A percentile compares a stretch with the other conserved stretches of the same genome.
Conservation (phyloP, 2,329 filamentous ascomycete genomes). For the Plenodomus biglobosus region DNA sequence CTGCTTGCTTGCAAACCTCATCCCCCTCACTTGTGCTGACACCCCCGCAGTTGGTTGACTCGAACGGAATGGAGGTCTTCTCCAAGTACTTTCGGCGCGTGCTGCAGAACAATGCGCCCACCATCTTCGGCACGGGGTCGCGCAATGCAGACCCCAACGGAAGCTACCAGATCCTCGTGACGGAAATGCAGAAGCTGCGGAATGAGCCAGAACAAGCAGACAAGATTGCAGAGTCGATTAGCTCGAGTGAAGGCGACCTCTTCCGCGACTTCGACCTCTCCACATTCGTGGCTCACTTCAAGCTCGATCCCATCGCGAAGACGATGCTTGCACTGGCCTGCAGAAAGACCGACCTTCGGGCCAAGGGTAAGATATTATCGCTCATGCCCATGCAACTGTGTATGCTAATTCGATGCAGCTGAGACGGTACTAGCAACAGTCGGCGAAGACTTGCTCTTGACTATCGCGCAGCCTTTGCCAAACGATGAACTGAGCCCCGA, state of each 20-base stretch:
- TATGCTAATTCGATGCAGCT: constrained; percentile 54
- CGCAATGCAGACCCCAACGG: constrained; percentile 73
- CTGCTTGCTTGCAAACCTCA: constrained; percentile 5
- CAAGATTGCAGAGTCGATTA: constrained; percentile 92
- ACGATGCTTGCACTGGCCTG: constrained; percentile 86
- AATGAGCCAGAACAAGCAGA: constrained; percentile 78
- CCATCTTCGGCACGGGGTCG: constrained; percentile 82
- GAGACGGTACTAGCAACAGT: constrained; percentile 87
- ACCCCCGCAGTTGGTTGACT: constrained; percentile 75
- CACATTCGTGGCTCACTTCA: constrained; percentile 94
- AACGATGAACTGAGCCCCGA: constrained; percentile 67
- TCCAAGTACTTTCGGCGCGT: constrained; percentile 93
- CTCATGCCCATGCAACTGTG: background rate
- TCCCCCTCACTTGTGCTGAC: constrained; percentile 19
- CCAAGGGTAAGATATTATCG: constrained; percentile 70
- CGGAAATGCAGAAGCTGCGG: constrained; percentile 84
- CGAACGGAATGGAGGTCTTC: constrained; percentile 99
- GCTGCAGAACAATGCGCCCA: constrained; percentile 83
- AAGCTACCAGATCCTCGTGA: constrained; percentile 78
- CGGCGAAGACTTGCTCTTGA: constrained; percentile 74
- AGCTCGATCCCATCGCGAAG: constrained; percentile 84
- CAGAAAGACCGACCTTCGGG: constrained; percentile 79
- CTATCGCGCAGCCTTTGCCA: constrained; percentile 64
- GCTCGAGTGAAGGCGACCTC: constrained; percentile 85
- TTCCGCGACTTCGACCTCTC: constrained; percentile 97